Evolutionary conservation across 2,329 filamentous ascomycete genomes (phyloP).

Genomic region (Mollisia scopiformis): DNA sequence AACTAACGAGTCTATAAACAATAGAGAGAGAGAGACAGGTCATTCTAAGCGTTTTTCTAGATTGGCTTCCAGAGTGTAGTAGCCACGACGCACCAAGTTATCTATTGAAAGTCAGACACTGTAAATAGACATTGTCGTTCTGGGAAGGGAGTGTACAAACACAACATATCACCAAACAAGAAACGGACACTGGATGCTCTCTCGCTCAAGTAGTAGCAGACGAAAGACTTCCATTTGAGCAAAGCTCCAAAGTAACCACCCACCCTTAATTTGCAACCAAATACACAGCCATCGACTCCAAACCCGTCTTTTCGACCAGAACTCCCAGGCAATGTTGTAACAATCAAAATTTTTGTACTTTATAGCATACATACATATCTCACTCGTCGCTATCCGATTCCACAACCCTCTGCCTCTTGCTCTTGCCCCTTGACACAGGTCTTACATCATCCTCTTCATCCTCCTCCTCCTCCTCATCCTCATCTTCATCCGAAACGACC

Average conservation of each 20-base stretch:
- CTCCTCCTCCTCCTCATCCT: slow-evolving; percentile 12
- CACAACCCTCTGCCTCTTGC: slow-evolving; percentile 20
- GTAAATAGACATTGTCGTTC: too few species aligned
- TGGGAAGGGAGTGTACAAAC: too few species aligned
- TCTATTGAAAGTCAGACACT: too few species aligned
- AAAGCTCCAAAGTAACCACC: too few species aligned
- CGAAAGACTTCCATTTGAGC: not conserved
- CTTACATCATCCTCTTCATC: not conserved
- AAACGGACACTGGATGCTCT: too few species aligned
- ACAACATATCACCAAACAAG: too few species aligned
- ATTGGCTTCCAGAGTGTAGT: too few species aligned
- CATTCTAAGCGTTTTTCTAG: not conserved
- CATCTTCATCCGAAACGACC: not conserved
- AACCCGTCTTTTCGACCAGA: slow-evolving; percentile 1
- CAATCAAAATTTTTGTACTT: slow-evolving; percentile 2
- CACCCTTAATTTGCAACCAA: not conserved
- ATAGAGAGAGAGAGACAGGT: too few species aligned
- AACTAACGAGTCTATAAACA: too few species aligned
- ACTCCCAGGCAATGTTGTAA: slow-evolving; percentile 25
- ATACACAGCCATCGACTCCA: not conserved
- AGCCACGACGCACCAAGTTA: too few species aligned
- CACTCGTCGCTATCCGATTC: slow-evolving; percentile 30
- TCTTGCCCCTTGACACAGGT: not conserved
- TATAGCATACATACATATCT: slow-evolving; percentile 14
- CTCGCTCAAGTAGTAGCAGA: too few species aligned